Base-by-base conservation (phyloP, 192 early-diverging fungal species). In the Entomortierella parvispora region DNA sequence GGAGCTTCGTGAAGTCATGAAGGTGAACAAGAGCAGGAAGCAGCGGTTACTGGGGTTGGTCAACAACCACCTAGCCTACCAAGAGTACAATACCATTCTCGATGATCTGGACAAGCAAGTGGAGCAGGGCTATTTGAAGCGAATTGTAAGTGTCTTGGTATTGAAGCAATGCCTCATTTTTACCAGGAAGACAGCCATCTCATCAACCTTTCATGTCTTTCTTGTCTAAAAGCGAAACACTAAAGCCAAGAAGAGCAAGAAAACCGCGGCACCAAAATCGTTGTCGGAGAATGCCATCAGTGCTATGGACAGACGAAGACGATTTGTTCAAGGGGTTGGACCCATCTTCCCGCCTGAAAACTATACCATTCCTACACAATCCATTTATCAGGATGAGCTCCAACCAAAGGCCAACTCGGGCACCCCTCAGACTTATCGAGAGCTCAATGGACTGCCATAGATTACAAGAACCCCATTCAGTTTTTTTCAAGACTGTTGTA, bases 81-180 rank as follows among this genome's bases (percentile, higher is more conserved):
- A 97, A 65, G 92, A 98, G 80, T 98, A 95, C 82, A 90, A 87
- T 28, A 84, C 88, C 29, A 90, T 97, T 18, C 79, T 96, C 59
- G 96, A 96, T 58, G 92, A 93, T 53, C 82, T 95, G 32, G 94
- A 97, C 69, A 93, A 90, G 72, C 92, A 93, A 76, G 91, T 98
- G 20, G 96, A 96, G 70, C 88, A 91, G 70, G 87, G 89, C 69
- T 98, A 94, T 66, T 72, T 90, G 25, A 94, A 94, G 79, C 86
- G 96, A 55, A 92, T 94, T 82, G 92, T 95, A 82, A 65, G 87
- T 86, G 14, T 5, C 37, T 9, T 12, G 37, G 12, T 5, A 40
- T 12, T 9, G 7, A 12, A 40, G 37, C 5, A 40, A 40, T 5
- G 37, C 37, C 12, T 12, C 12, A 40, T 40, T 40, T 40, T 40